Conservation (phyloP, 352 stramenopile genomes). For the Phytophthora melonis region DNA sequence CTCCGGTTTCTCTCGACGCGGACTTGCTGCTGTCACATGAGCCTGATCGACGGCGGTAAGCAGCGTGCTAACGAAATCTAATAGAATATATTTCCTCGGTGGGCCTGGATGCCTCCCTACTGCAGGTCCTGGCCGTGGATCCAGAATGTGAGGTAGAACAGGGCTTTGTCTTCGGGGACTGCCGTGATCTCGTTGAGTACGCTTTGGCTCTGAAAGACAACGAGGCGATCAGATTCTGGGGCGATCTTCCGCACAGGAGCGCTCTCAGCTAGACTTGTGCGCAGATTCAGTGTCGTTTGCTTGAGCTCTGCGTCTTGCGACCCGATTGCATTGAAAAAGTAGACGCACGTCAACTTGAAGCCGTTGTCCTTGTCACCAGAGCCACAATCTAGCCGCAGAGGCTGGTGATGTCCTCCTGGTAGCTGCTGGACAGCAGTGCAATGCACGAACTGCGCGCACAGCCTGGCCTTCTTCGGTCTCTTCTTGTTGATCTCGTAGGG, state of each 20-base stretch:
- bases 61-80: not conserved
- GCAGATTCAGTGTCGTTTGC: conserved; percentile 43
- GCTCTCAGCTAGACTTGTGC: conserved; percentile 40
- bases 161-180: conserved; percentile 36
- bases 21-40: conserved; percentile 18
- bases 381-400: conserved; percentile 74
- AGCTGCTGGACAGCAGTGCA: conserved; percentile 68
- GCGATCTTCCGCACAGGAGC: conserved; percentile 44
- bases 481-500: conserved; percentile 89
- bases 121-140: conserved; percentile 75
- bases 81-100: not conserved
- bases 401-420: conserved; percentile 51
- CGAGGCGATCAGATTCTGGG: conserved; percentile 56
- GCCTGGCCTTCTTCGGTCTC: conserved; percentile 36
- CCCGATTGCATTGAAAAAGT: conserved; percentile 60
- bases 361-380: conserved; percentile 77
- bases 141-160: conserved; percentile 84
- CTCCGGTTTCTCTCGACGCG: conserved; percentile 26
- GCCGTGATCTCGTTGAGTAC: conserved; percentile 77
- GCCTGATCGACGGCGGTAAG: conserved; percentile 8
- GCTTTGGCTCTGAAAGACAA: conserved; percentile 74
- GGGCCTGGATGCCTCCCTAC: conserved; percentile 11
- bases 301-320: conserved; percentile 12
- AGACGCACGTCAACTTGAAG: conserved; percentile 81
- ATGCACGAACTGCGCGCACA: conserved; percentile 80